A percentile compares a stretch with the other conserved stretches of the same genome.
These are phyloP conservation scores for Neofusicoccum sp. DNA, from an alignment of 2,329 filamentous ascomycete genomes.

Conservation along the genomic window DNA sequence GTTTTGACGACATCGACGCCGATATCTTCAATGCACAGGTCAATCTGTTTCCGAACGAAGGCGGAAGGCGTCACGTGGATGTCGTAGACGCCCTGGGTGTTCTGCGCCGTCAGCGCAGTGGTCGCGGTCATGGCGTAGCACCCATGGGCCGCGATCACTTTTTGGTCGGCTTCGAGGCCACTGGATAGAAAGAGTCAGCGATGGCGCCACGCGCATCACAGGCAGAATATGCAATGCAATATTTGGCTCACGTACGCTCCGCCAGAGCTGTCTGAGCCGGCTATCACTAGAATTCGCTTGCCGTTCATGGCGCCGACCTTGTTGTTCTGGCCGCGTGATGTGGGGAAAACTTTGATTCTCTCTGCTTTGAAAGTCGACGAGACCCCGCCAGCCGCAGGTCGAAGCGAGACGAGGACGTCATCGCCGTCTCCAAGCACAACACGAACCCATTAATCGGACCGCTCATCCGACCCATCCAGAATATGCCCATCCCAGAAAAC, in stretches of 20 bases:
- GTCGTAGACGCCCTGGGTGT: slow-evolving; percentile 78
- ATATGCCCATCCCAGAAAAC: neutral
- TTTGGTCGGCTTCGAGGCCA: slow-evolving; percentile 92
- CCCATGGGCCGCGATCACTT: slow-evolving; percentile 85
- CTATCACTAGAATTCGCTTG: slow-evolving; percentile 71
- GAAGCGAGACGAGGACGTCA: slow-evolving; percentile 14
- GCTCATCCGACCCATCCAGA: neutral
- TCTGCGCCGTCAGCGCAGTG: slow-evolving; percentile 92
- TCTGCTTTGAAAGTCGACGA: neutral
- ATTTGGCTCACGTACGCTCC: slow-evolving; percentile 68
- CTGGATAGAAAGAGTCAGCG: slow-evolving; percentile 45
- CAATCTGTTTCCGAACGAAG: slow-evolving; percentile 83
- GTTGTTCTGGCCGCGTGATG: slow-evolving; percentile 8
- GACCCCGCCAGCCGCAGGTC: slow-evolving; percentile 4
- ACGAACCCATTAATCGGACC: too few relatives aligned
- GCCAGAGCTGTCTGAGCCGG: slow-evolving; percentile 86
- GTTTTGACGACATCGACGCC: slow-evolving; percentile 89
- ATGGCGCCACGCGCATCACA: neutral
- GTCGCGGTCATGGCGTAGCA: slow-evolving; percentile 97
- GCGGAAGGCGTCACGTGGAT: slow-evolving; percentile 75
- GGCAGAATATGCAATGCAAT: neutral
- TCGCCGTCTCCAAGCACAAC: neutral
- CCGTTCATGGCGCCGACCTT: slow-evolving; percentile 25
- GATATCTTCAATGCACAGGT: slow-evolving; percentile 79
- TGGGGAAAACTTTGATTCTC: slow-evolving; percentile 3